phyloP scores from a whole-genome alignment of 2,329 filamentous ascomycete species.

The Aspergillus alliaceus region DNA sequence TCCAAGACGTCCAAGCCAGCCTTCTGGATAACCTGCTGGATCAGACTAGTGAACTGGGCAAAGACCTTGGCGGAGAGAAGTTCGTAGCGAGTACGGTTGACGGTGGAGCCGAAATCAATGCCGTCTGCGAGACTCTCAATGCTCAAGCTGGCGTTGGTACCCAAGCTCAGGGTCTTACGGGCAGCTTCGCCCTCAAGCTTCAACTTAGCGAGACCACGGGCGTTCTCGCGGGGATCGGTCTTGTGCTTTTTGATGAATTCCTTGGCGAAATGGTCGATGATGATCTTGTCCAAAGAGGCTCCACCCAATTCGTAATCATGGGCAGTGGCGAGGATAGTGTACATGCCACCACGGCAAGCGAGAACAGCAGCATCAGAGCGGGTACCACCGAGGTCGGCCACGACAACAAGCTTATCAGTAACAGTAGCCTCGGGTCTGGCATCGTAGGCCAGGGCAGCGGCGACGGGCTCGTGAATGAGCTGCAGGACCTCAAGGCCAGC shows the following conservation, averaged over 20 bases:
- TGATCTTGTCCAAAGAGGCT: conserved; percentile 79
- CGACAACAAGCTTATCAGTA: conserved; percentile 84
- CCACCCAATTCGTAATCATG: conserved; percentile 96
- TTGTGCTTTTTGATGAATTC: conserved; percentile 98
- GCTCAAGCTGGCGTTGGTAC: conserved; percentile 84
- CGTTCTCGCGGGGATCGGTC: conserved; percentile 79
- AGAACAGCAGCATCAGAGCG: conserved; percentile 89
- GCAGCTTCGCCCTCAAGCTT: conserved; percentile 86
- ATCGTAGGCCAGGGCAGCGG: conserved; percentile 87
- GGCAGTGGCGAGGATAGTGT: conserved; percentile 87
- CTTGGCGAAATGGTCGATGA: conserved; percentile 97
- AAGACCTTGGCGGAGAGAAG: conserved; percentile 84
- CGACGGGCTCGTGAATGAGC: conserved; percentile 86
- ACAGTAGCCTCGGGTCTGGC: conserved; percentile 73
- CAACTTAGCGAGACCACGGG: conserved; percentile 83
- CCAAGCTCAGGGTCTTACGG: conserved; percentile 88
- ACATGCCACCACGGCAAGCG: conserved; percentile 90
- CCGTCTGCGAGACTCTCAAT: conserved; percentile 89
- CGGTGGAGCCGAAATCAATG: conserved; percentile 83
- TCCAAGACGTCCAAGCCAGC: conserved; percentile 89
- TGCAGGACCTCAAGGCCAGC: conserved; percentile 88
- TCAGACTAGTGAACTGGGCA: conserved; percentile 79
- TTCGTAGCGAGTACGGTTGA: conserved; percentile 94
- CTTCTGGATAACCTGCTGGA: conserved; percentile 85
- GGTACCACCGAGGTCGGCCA: conserved; percentile 89